These are phyloP conservation scores for Botryotinia calthae DNA, from an alignment of 2,329 filamentous ascomycete genomes.

Conservation along the genomic window DNA sequence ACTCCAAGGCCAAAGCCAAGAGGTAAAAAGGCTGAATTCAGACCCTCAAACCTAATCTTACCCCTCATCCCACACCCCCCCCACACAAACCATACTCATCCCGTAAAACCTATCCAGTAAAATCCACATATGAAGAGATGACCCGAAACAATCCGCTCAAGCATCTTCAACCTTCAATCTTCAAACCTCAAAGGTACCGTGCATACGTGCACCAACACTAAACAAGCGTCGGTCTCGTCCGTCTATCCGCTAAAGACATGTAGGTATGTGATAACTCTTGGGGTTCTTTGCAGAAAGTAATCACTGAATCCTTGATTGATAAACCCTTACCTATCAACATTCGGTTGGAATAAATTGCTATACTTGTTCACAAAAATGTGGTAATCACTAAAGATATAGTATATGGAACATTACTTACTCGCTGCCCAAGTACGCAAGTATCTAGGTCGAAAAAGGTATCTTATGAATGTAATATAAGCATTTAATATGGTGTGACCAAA, in stretches of 20 bases:
- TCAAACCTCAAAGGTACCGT: not conserved
- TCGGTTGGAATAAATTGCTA: not conserved
- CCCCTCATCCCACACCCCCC: not conserved
- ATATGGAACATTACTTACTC: not conserved
- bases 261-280: slow-evolving; percentile 5
- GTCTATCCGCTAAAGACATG: not conserved
- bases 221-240: not conserved
- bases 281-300: not conserved
- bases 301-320: not conserved
- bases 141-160: not conserved
- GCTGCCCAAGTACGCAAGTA: not conserved
- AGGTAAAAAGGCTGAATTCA: not conserved
- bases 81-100: not conserved
- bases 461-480: not conserved
- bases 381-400: not conserved
- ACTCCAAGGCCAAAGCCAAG: not conserved
- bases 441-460: not conserved
- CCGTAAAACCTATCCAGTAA: not conserved
- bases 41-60: not conserved
- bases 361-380: not conserved
- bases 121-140: not conserved
- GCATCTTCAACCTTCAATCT: not conserved
- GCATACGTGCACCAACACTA: slow-evolving; percentile 8
- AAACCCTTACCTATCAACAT: not conserved
- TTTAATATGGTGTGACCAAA: not conserved